Percentiles rank a stretch among this genome's conserved stretches.
These are phyloP conservation scores for Fusarium clavum DNA, from an alignment of 2,329 filamentous ascomycete genomes.

Conservation along the genomic window DNA sequence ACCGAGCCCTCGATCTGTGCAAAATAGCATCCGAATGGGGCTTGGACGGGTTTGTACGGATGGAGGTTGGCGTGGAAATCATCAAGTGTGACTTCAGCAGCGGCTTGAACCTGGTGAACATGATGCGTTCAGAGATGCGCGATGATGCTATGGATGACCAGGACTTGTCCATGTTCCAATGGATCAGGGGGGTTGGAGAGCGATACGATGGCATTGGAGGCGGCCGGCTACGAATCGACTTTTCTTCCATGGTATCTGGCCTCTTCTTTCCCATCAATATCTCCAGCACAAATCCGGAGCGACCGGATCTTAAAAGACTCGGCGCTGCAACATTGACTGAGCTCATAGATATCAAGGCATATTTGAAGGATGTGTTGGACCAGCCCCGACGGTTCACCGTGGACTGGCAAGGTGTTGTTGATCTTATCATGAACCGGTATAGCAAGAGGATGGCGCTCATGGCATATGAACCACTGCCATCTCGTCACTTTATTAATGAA, in stretches of 20 bases:
- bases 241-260: slow-evolving; percentile 63
- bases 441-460: slow-evolving; percentile 63
- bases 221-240: slow-evolving; percentile 58
- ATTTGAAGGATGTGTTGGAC: slow-evolving; percentile 59
- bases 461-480: slow-evolving; percentile 43
- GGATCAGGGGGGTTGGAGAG: slow-evolving; percentile 55
- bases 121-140: slow-evolving; percentile 44
- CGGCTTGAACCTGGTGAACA: slow-evolving; percentile 54
- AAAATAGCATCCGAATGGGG: slow-evolving; percentile 63
- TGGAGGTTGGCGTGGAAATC: slow-evolving; percentile 78
- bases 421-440: slow-evolving; percentile 74
- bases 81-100: slow-evolving; percentile 72
- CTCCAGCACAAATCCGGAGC: slow-evolving; percentile 54
- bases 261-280: slow-evolving; percentile 64
- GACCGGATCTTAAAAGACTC: slow-evolving; percentile 52
- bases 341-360: slow-evolving; percentile 53
- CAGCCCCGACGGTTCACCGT: slow-evolving; percentile 49
- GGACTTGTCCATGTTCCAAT: slow-evolving; percentile 53
- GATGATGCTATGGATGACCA: slow-evolving; percentile 31
- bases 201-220: slow-evolving; percentile 60
- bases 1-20: slow-evolving; percentile 68
- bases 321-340: slow-evolving; percentile 46
- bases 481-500: slow-evolving; percentile 50
- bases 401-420: slow-evolving; percentile 75
- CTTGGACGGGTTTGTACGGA: slow-evolving; percentile 74